These are phyloP conservation scores for Epichloe sibirici DNA, from an alignment of 2,329 filamentous ascomycete genomes.

Conservation along the genomic window DNA sequence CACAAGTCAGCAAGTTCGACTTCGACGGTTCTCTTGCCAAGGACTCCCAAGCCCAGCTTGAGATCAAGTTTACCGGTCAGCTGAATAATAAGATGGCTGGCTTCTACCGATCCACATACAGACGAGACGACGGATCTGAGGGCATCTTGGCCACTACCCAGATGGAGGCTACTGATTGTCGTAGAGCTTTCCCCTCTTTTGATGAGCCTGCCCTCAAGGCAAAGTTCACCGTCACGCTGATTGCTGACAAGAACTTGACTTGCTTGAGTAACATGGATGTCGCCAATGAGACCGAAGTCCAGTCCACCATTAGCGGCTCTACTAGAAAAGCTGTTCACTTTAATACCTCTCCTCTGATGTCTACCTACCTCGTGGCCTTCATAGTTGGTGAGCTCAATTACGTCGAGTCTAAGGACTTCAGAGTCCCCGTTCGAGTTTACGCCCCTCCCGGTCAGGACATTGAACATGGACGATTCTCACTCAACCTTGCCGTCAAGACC, in stretches of 20 bases:
- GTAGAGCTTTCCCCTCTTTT: constrained; percentile 89
- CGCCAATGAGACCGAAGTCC: constrained; percentile 60
- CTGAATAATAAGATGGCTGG: constrained; percentile 95
- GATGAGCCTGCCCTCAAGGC: constrained; percentile 93
- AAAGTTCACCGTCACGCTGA: constrained; percentile 78
- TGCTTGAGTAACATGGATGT: constrained; percentile 98
- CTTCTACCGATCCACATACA: constrained; percentile 94
- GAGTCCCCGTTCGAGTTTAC: constrained; percentile 87
- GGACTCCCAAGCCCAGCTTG: constrained; percentile 59
- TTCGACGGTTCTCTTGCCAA: constrained; percentile 63
- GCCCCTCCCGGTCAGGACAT: constrained; percentile 83
- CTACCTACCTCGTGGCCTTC: constrained; percentile 88
- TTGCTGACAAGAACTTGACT: constrained; percentile 82
- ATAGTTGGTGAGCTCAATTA: constrained; percentile 90
- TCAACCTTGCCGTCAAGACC: constrained; percentile 79
- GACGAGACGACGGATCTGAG: constrained; percentile 63
- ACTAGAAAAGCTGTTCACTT: constrained; percentile 74
- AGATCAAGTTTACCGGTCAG: constrained; percentile 54
- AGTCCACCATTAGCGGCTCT: constrained; percentile 19
- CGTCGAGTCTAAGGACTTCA: constrained; percentile 84
- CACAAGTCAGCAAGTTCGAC: constrained; percentile 69
- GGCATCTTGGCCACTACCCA: constrained; percentile 83
- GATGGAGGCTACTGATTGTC: constrained; percentile 92
- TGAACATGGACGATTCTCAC: constrained; percentile 80
- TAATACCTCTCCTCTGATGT: constrained; percentile 88